Base-by-base conservation (phyloP, 306 rosid species). In the Medicago ruthenica region DNA sequence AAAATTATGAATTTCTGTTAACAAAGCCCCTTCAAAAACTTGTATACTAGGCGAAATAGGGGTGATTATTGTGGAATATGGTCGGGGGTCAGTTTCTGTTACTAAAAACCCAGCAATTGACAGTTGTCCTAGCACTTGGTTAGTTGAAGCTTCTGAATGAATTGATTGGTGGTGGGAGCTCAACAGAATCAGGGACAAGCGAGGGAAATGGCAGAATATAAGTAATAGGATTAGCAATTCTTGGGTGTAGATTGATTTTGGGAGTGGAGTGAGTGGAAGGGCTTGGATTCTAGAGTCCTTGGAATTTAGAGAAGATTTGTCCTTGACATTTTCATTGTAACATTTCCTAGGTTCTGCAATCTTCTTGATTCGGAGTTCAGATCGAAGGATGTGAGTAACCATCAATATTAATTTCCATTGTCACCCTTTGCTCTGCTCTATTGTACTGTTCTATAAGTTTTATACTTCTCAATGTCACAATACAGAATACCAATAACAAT, bases 71-170 rank as follows among this genome's bases (percentile, higher is more conserved):
- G 62, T 65, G 42, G 60, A 55, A 76, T 59, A 40, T 53, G 44
- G 10, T 11, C 53, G 21, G 51, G 27, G 98, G 91, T 64, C 16
- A 18, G 42, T 51, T 61, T 63, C 58, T 65, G 58, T 21, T 64
- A 10, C 54, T 40, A 54, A 76, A 36, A n/a, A 40, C 45, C 24
- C 20, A 54, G 36, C 47, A 41, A 58, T 76, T 53, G 62, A 42
- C 45, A 54, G 21, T 36, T 54, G 67, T 54, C 68, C 45, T 41
- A 27, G 59, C 24, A 37, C 16, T 18, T 21, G 8, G 24, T 11
- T 75, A 34, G 72, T 15, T 21, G 59, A 21, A 42, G 8, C 39
- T 8, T 77, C 48, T 57, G 37, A 54, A 18, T 57, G 36, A 57
- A 41, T 57, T 67, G 50, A 14, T 55, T 16, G 57, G 24, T n/a